Evolutionary conservation across 2,329 filamentous ascomycete species (phyloP), one percentile per base, ranked within the genome.

Genomic region (Pezicula carpinea): DNA sequence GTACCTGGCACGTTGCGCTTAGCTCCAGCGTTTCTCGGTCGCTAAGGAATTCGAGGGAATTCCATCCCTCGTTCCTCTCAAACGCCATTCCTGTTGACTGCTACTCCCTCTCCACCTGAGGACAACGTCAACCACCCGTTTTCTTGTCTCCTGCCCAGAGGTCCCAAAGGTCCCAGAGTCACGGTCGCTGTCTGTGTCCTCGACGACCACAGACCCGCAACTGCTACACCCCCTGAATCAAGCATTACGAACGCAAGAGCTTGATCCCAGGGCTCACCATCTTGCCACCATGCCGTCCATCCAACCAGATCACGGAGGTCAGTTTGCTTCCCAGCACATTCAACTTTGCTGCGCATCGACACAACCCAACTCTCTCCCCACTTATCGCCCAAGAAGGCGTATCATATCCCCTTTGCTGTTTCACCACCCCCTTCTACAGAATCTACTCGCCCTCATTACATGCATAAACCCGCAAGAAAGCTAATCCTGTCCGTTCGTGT

Each of bases 321-420:
- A 57, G 55, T 61, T 39, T 39, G 44, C 48, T 43, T 26, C 36
- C 33, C 39, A 48, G 40, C 45, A 41, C 47, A 46, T 51, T n/a
- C 49, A 48, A 52, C 50, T 55, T 47, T 54, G 44, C 52, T 49
- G 53, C 53, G 51, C 52, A 53, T 57, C 53, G 38, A 50, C 49
- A 53, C 50, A 50, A 49, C 45, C 46, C 41, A 35, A 40, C 17
- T 36, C 44, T 43, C 41, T 54, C 54, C 51, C 60, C 59, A 62
- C 58, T 62, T 61, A 52, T 53, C 47, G 41, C 38, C 21, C 43
- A 43, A 42, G 40, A 55, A 45, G 51, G 50, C 56, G 59, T 61
- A 54, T 61, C 61, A 63, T 54, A 53, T 59, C 59, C 49, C 44
- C 47, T 49, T 59, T 47, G 44, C 48, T 47, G 60, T 62, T 64